A percentile compares a stretch with the other conserved stretches of the same genome.
Conservation (phyloP, 192 early-diverging fungal species). For the Paraglomus occultum region DNA sequence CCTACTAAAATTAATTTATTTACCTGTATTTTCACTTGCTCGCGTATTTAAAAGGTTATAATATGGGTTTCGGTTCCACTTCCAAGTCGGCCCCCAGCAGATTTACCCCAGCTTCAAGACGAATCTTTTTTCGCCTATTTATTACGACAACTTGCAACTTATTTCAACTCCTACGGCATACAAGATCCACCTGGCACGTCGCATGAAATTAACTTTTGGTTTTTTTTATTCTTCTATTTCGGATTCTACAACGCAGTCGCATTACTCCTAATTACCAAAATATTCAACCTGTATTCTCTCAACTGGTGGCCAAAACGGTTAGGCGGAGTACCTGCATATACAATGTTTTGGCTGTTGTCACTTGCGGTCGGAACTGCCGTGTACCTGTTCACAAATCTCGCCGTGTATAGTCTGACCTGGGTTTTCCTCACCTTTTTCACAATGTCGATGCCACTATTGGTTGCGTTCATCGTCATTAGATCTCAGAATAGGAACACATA, state of each 20-base stretch:
- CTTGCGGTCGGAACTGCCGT: slow-evolving; percentile 55
- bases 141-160: not conserved
- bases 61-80: slow-evolving; percentile 42
- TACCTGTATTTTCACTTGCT: slow-evolving; percentile 46
- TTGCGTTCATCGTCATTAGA: slow-evolving; percentile 60
- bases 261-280: slow-evolving; percentile 69
- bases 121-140: not conserved
- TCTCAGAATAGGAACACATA: slow-evolving; percentile 46
- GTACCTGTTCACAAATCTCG: slow-evolving; percentile 54
- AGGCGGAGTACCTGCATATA: slow-evolving; percentile 60
- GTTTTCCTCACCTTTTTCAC: slow-evolving; percentile 68
- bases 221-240: slow-evolving; percentile 75
- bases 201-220: slow-evolving; percentile 72
- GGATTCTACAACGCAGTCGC: slow-evolving; percentile 74
- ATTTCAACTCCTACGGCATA: slow-evolving; percentile 20
- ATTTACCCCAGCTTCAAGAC: not conserved
- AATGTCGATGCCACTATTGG: slow-evolving; percentile 64
- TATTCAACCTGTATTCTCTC: slow-evolving; percentile 75
- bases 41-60: slow-evolving; percentile 57
- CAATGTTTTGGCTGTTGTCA: slow-evolving; percentile 65
- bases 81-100: not conserved
- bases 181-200: slow-evolving; percentile 28
- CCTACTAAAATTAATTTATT: slow-evolving; percentile 36
- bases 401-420: slow-evolving; percentile 62
- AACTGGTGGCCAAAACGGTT: slow-evolving; percentile 76